Conservation (phyloP, 306 rosid genomes). For the Castanospermum australe region DNA sequence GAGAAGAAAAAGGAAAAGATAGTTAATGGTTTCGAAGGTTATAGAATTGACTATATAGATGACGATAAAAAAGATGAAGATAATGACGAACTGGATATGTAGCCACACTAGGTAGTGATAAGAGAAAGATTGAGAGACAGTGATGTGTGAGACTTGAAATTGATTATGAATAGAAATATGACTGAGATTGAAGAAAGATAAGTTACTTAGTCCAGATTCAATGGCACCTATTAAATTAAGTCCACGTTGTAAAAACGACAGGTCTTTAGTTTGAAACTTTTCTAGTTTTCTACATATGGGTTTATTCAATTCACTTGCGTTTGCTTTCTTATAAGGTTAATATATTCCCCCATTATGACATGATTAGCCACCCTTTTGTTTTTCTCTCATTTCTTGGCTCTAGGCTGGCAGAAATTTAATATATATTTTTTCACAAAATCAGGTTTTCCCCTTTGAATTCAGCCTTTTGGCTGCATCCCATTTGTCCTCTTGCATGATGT, state of each 20-base stretch:
- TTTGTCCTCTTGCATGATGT: slow-evolving; percentile 5
- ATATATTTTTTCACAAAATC: neutral
- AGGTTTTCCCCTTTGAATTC: neutral
- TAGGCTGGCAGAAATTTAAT: neutral
- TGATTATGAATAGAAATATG: slow-evolving; percentile 27
- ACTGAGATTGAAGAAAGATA: slow-evolving; percentile 31
- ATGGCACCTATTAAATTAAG: slow-evolving; percentile 48
- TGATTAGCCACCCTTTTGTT: slow-evolving; percentile 22
- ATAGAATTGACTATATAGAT: slow-evolving; percentile 12
- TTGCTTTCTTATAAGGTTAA: slow-evolving; percentile 23
- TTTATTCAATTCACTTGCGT: slow-evolving; percentile 30
- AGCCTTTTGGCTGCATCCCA: neutral
- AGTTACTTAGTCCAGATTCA: slow-evolving; percentile 61
- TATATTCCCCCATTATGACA: slow-evolving; percentile 28
- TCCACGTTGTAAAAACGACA: slow-evolving; percentile 62
- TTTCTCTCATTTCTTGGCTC: slow-evolving; percentile 10
- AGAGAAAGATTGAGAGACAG: slow-evolving; percentile 29
- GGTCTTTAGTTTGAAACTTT: slow-evolving; percentile 19
- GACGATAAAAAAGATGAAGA: slow-evolving; percentile 35
- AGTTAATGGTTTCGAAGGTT: neutral
- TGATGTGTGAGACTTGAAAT: slow-evolving; percentile 38
- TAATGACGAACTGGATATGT: slow-evolving; percentile 26
- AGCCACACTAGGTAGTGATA: slow-evolving; percentile 27
- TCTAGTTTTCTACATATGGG: neutral
- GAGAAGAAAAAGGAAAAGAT: neutral